Conservation (phyloP, 495 filamentous ascomycete genomes). For the Daldinia childiae region DNA sequence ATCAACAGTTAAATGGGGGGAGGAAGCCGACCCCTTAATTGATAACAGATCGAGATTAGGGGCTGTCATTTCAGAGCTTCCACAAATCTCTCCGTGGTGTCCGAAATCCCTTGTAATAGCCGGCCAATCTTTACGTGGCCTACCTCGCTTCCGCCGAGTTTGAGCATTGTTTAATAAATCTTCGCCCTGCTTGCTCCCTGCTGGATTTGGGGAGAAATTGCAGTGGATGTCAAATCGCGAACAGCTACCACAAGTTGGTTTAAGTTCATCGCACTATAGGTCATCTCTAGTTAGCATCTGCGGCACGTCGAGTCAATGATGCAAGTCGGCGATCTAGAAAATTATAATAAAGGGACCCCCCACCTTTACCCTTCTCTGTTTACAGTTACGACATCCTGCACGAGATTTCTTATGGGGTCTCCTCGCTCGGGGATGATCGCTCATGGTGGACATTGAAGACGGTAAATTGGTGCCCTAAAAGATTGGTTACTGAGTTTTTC, state of each 20-base stretch:
- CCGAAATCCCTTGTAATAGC: neutral
- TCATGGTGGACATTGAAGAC: neutral
- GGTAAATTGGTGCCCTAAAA: neutral
- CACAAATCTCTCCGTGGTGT: neutral
- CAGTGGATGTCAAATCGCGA: neutral
- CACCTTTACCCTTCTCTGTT: neutral
- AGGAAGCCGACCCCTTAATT: neutral
- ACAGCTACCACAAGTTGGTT: neutral
- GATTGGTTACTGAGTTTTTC: neutral
- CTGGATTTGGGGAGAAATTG: neutral
- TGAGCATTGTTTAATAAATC: neutral
- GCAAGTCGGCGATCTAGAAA: neutral
- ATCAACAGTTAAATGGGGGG: neutral
- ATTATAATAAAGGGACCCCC: neutral
- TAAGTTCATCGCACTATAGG: neutral
- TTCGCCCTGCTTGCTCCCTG: neutral
- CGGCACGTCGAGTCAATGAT: neutral
- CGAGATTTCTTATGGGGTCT: neutral
- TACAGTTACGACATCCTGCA: neutral
- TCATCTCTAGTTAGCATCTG: neutral
- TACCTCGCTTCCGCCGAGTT: neutral
- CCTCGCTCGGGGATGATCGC: neutral
- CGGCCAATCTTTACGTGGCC: neutral
- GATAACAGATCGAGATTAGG: neutral
- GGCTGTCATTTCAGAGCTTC: neutral